phyloP scores from a whole-genome alignment of 1,284 basidiomycete genomes.

The Xerocomus amazonicus region DNA sequence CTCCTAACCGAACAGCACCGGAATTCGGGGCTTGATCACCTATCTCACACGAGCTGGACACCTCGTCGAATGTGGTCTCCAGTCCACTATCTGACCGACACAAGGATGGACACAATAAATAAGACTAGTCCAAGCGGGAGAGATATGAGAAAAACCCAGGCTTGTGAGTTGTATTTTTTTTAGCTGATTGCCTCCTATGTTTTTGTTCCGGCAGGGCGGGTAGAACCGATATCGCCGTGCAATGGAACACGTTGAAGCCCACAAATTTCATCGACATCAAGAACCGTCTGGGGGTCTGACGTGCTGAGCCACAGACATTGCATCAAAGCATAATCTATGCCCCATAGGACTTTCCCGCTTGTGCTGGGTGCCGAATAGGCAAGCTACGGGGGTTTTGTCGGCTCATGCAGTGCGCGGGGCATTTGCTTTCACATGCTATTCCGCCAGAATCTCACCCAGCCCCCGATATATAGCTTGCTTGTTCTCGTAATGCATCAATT shows the following conservation, averaged over 20 bases:
- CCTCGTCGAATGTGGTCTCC: constrained; percentile 2
- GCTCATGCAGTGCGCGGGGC: constrained; percentile 3
- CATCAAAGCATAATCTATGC: constrained; percentile 22
- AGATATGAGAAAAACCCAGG: constrained; percentile 34
- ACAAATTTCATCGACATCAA: constrained; percentile 51
- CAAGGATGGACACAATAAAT: constrained; percentile 42
- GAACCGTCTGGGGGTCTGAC: constrained; percentile 48
- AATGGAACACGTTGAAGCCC: constrained; percentile 45
- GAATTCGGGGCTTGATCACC: constrained; percentile 48
- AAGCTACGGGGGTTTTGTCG: background rate
- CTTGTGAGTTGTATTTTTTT: background rate
- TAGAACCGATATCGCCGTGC: constrained; percentile 43
- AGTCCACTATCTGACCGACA: constrained; percentile 41
- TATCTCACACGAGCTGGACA: constrained; percentile 29
- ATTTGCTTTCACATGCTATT: constrained; percentile 7
- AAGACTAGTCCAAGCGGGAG: constrained; percentile 52
- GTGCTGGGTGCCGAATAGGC: constrained; percentile 5
- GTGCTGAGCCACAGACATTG: background rate
- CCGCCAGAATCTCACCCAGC: background rate
- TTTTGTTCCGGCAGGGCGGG: constrained; percentile 39
- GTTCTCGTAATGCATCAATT: constrained; percentile 15
- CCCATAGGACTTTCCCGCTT: constrained; percentile 19
- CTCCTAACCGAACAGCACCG: constrained; percentile 51
- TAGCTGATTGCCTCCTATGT: constrained; percentile 7
- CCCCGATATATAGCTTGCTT: constrained; percentile 1